A percentile compares a stretch with the other conserved stretches of the same genome.
Conservation (phyloP, 2,329 filamentous ascomycete genomes). For the Lecanoromycetidae sp. region DNA sequence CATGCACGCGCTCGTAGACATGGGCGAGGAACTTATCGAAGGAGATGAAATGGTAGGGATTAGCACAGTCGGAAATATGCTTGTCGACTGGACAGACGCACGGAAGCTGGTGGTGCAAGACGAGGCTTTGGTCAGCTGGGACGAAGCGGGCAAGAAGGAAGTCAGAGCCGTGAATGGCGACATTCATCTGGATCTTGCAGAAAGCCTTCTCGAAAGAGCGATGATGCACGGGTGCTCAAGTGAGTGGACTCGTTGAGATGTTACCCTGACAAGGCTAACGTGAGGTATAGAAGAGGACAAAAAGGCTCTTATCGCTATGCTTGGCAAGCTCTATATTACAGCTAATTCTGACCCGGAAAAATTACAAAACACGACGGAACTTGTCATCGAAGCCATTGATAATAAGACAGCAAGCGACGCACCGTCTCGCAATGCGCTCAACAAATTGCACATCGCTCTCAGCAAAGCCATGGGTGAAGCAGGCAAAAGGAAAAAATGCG, state of each 20-base stretch:
- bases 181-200: slow-evolving; percentile 68
- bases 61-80: slow-evolving; percentile 61
- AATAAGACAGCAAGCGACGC: slow-evolving; percentile 40
- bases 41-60: slow-evolving; percentile 62
- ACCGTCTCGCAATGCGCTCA: slow-evolving; percentile 41
- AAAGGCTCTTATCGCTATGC: slow-evolving; percentile 63
- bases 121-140: slow-evolving; percentile 34
- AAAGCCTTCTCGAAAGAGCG: slow-evolving; percentile 63
- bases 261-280: slow-evolving; percentile 21
- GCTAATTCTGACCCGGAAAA: slow-evolving; percentile 40
- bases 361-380: slow-evolving; percentile 31
- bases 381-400: slow-evolving; percentile 37
- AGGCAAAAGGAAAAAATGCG: slow-evolving; percentile 26
- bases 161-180: slow-evolving; percentile 52
- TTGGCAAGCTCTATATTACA: slow-evolving; percentile 72
- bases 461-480: slow-evolving; percentile 42
- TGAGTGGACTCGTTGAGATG: slow-evolving; percentile 34
- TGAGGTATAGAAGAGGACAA: slow-evolving; percentile 62
- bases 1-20: slow-evolving; percentile 53
- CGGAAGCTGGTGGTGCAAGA: slow-evolving; percentile 58
- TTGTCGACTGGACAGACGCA: slow-evolving; percentile 93
- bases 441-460: slow-evolving; percentile 40
- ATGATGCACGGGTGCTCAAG: slow-evolving; percentile 51
- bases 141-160: slow-evolving; percentile 47
- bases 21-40: slow-evolving; percentile 52